phyloP scores from a whole-genome alignment of 1,139 yeast species.

The Pichia kudriavzevii region DNA sequence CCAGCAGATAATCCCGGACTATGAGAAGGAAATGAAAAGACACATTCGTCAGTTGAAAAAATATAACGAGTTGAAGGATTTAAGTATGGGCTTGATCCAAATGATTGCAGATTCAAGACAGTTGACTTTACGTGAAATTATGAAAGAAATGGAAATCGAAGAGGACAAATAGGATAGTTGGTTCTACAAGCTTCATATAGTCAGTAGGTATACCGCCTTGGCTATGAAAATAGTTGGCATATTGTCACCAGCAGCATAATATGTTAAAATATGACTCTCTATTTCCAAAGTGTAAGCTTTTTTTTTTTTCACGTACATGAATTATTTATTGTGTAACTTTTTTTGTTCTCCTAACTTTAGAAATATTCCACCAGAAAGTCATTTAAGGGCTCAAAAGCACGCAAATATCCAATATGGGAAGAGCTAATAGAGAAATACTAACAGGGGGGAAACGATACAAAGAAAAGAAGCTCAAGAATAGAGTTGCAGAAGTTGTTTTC shows the following conservation, averaged over 20 bases:
- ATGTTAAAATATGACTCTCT: no score
- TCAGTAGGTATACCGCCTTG: no score
- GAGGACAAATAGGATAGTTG: constrained; percentile 6
- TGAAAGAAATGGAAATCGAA: constrained; percentile 29
- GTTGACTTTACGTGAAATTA: constrained; percentile 35
- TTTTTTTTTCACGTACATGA: no score
- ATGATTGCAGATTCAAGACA: constrained; percentile 45
- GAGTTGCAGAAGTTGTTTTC: constrained; percentile 75
- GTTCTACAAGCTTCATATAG: no score
- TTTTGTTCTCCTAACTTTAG: neutral
- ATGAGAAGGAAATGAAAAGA: constrained; percentile 25
- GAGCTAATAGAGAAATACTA: constrained; percentile 68
- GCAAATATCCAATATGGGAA: constrained; percentile 17
- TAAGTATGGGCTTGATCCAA: constrained; percentile 41
- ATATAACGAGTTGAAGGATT: constrained; percentile 45
- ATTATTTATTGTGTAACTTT: neutral
- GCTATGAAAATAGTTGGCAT: no score
- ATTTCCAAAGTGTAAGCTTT: no score
- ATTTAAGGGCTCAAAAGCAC: neutral
- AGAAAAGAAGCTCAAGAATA: constrained; percentile 52
- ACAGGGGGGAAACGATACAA: constrained; percentile 83
- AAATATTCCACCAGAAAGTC: neutral
- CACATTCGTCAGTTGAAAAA: constrained; percentile 26
- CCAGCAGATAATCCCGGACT: neutral
- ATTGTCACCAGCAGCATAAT: no score